A percentile compares a stretch with the other conserved stretches of the same genome.
Evolutionary conservation across 495 filamentous ascomycete species (phyloP).

Genomic region (Aspergillus cavernicola): DNA sequence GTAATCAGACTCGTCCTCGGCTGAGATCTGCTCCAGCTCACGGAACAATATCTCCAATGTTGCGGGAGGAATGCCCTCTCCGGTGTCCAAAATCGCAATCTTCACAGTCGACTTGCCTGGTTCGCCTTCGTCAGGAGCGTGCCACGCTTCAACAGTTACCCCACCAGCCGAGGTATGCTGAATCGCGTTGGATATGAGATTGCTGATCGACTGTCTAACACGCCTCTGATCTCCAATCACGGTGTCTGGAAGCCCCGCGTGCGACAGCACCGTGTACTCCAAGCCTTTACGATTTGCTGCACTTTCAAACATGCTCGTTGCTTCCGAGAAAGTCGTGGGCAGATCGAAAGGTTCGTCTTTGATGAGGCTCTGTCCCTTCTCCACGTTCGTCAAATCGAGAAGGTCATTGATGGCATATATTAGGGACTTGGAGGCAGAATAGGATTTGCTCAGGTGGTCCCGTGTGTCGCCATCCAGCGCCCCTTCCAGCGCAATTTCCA

Average conservation of each 20-base stretch:
- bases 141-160: conserved; percentile 67
- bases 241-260: conserved; percentile 62
- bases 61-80: conserved; percentile 67
- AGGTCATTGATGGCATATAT: conserved; percentile 97
- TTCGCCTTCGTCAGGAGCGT: conserved; percentile 33
- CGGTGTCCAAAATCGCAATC: conserved; percentile 74
- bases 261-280: conserved; percentile 60
- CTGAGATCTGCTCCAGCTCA: conserved; percentile 82
- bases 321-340: conserved; percentile 66
- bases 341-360: conserved; percentile 82
- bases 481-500: conserved; percentile 91
- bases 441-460: conserved; percentile 70
- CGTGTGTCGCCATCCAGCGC: conserved; percentile 76
- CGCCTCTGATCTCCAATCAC: conserved; percentile 79
- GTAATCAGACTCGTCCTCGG: conserved; percentile 41
- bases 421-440: conserved; percentile 92
- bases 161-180: conserved; percentile 71
- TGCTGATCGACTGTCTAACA: conserved; percentile 76
- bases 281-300: conserved; percentile 77
- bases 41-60: conserved; percentile 77
- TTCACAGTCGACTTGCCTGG: conserved; percentile 57
- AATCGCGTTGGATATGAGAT: conserved; percentile 82
- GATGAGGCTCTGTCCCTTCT: conserved; percentile 74
- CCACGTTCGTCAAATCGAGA: conserved; percentile 85
- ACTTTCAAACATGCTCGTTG: conserved; percentile 65